Percentiles rank a stretch among this genome's conserved stretches.
Conservation (phyloP, 495 filamentous ascomycete genomes). For the Talaromyces stipitatus region DNA sequence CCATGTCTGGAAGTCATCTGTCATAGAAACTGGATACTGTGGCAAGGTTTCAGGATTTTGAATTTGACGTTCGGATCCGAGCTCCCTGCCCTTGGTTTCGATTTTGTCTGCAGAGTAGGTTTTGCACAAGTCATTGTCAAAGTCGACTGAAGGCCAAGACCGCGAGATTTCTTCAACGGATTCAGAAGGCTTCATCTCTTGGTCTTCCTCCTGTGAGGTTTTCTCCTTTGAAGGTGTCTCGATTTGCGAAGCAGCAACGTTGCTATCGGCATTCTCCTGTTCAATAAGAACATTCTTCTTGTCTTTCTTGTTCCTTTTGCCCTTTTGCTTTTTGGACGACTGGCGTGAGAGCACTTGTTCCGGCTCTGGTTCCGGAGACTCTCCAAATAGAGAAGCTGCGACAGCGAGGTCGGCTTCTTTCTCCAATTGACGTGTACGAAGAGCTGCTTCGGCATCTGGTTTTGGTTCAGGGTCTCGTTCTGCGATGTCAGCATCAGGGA, state of each 20-base stretch:
- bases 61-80: background rate
- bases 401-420: constrained; percentile 11
- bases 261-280: background rate
- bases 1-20: background rate
- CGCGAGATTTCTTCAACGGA: background rate
- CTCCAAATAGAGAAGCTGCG: constrained; percentile 5
- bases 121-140: background rate
- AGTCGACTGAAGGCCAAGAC: constrained; percentile 3
- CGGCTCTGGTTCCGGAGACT: constrained; percentile 5
- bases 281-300: constrained; percentile 6
- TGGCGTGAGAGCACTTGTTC: constrained; percentile 15
- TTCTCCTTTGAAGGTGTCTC: background rate
- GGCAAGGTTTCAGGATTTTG: background rate
- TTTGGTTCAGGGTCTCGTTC: background rate
- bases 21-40: background rate
- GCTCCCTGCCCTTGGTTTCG: background rate
- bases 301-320: constrained; percentile 26
- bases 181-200: background rate
- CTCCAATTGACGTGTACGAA: constrained; percentile 3
- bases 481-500: background rate
- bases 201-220: background rate
- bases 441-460: background rate
- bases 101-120: background rate
- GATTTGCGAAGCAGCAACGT: background rate
- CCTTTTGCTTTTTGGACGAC: constrained; percentile 30